Base-by-base conservation (phyloP, 2,329 filamentous ascomycete species). In the Cladophialophora exuberans region DNA sequence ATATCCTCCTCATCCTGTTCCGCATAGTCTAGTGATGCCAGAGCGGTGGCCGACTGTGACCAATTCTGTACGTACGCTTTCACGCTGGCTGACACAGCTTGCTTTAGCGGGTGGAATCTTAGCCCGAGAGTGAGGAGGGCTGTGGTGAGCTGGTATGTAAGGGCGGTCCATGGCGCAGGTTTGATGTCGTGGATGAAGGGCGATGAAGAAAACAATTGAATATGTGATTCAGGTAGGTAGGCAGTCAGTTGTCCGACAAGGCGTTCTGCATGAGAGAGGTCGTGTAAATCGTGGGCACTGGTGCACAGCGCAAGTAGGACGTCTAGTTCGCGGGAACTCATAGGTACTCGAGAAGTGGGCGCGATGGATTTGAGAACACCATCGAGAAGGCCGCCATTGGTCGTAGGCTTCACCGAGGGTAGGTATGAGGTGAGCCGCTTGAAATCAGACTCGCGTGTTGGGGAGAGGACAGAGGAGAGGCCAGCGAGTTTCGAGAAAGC, bases 271-370 rank as follows among this genome's bases (percentile, higher is more conserved):
- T 88, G 87, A 57, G 89, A 83, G 36, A 77, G 72, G 41, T 84
- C 85, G 48, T 85, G 80, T 22, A 97, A 80, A 20, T 84, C 81
- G 3, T 90, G 87, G 3, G 92, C 90, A 49, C 93, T 90, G 74
- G 92, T 93, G 78, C 93, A 97, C 22, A 99, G 80, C 38, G 94
- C 90, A 22, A 97, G 76, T 22, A 99, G 81, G 49, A 96, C 89
- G 71, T 99, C 93, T 64, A 96, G 87, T 77, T 99, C 95, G 66
- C 89, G 86, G 50, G 92, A 84, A 49, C 86, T 89, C 72, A 76
- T 75, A 28, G 70, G 72, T 42, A 70, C 58, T 47, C 68, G 66
- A n/a, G 72, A 70, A 6, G 66, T 66, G 2, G 72, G 68, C n/a
- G 66, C 66, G 38, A 71, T 70, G 11, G 65, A 69, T 43, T 67